These are phyloP conservation scores for Lipomyces spencermartinsiae DNA, from an alignment of 805 yeast genomes.

Conservation along the genomic window DNA sequence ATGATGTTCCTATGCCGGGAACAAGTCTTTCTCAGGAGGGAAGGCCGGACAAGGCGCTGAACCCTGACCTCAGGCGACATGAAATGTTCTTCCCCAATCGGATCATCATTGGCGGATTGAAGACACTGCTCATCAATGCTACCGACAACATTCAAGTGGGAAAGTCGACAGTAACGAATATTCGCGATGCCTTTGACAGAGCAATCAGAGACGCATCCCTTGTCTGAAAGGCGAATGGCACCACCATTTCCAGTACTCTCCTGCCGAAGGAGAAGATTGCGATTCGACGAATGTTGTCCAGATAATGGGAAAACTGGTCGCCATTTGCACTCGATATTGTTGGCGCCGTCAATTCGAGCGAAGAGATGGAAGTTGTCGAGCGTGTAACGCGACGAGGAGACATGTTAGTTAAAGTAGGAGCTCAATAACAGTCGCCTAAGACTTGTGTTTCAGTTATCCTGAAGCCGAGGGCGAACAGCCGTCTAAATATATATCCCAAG, in stretches of 20 bases:
- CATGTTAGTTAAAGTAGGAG: too few relatives aligned
- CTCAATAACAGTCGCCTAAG: too few relatives aligned
- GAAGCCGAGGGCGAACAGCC: too few relatives aligned
- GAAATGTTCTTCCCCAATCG: slow-evolving; percentile 10
- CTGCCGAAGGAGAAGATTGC: slow-evolving; percentile 9
- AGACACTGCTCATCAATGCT: not conserved
- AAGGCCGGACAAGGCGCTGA: slow-evolving; percentile 7
- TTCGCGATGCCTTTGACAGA: slow-evolving; percentile 10
- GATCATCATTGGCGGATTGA: slow-evolving; percentile 6
- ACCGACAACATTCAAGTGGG: slow-evolving; percentile 8
- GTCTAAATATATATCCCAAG: too few relatives aligned
- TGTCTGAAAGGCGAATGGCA: slow-evolving; percentile 7
- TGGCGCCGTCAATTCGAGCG: slow-evolving; percentile 37
- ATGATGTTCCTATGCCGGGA: slow-evolving; percentile 9
- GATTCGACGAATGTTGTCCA: slow-evolving; percentile 27
- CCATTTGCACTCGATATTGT: slow-evolving; percentile 28
- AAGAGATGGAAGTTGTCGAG: too few relatives aligned
- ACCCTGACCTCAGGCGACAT: slow-evolving; percentile 4
- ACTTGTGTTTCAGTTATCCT: too few relatives aligned
- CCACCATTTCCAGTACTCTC: not conserved
- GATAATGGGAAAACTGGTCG: slow-evolving; percentile 34
- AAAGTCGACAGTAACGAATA: not conserved
- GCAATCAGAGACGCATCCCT: slow-evolving; percentile 5
- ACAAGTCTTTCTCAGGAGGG: slow-evolving; percentile 4
- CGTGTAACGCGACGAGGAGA: too few relatives aligned